Base-by-base conservation (phyloP, 2,329 filamentous ascomycete species). In the Colletotrichum caudatum region DNA sequence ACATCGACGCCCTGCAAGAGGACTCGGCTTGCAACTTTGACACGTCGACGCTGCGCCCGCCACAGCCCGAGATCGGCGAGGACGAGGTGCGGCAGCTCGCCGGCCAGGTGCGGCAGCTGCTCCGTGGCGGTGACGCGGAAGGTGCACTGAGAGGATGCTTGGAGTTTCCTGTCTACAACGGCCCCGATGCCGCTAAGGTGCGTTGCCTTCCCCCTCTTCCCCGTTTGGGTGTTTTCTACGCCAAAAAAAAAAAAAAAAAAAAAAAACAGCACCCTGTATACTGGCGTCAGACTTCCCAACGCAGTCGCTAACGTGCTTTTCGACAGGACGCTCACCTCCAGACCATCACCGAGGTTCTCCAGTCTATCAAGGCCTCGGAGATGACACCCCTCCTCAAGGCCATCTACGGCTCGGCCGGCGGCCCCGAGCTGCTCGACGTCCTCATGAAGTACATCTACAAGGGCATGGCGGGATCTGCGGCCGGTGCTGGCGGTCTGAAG, bases 401-500 rank as follows among this genome's bases (percentile, higher is more conserved):
- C 69, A 92, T 98, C 78, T 94, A 96, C 83, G 86, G 85, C 71
- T 90, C 91, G 14, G 90, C 93, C 62, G 93, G 93, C 73, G 96
- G 96, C 37, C 90, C 90, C 73, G 96, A 98, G 83, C 88, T 93
- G 73, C 85, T 97, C 76, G 96, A 99, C 81, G 94, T 95, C 63
- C 85, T 99, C 81, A 97, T 97, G 93, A 99, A 99, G 86, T 99
- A 98, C 84, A 86, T 98, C 78, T 96, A 97, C 88, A 97, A 97
- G 85, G 95, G 95, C 76, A 97, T 98, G 95, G 87, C 88, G 4
- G 78, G 81, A 20, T 80, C 82, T 3, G 79, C 82, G 39, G 74
- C 78, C 41, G 80, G 81, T 37, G 80, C 82, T 41, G 79, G 82
- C 62, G 79, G 82, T 64, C 80, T 85, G 74, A 82, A 85, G 72